phyloP scores from a whole-genome alignment of 225 moss, liverwort and hornwort genomes.

The Pleurozium schreberi region DNA sequence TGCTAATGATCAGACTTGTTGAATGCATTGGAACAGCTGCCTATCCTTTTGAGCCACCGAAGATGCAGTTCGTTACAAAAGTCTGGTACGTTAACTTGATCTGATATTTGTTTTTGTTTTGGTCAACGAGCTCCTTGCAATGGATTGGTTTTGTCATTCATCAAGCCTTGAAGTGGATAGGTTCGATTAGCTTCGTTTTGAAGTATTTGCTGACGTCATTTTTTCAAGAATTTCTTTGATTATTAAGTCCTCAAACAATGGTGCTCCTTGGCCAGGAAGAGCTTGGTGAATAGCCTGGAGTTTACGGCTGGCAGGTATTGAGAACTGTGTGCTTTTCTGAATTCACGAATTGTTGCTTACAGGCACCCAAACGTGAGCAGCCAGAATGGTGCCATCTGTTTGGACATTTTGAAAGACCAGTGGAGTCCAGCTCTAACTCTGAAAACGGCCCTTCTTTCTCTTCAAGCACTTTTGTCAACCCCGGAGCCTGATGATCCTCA shows the following conservation, averaged over 20 bases:
- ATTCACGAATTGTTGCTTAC: background rate
- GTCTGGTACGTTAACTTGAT: constrained; percentile 59
- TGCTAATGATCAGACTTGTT: constrained; percentile 4
- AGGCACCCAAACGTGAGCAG: constrained; percentile 99
- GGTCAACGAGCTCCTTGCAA: background rate
- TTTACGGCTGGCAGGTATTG: background rate
- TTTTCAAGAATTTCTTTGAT: background rate
- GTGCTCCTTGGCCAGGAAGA: background rate
- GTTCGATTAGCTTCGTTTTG: background rate
- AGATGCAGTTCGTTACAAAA: constrained; percentile 99
- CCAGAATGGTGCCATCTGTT: constrained; percentile 95
- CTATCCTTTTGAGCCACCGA: constrained; percentile 97
- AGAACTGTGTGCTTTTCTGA: background rate
- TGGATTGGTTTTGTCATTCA: background rate
- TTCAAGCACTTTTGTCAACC: constrained; percentile 89
- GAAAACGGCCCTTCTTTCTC: constrained; percentile 89
- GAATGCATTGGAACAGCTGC: constrained; percentile 57
- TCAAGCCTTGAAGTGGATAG: background rate
- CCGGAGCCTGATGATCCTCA: constrained; percentile 97
- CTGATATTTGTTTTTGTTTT: background rate
- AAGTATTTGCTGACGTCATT: background rate
- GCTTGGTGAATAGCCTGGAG: background rate
- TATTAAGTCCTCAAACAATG: background rate
- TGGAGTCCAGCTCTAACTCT: constrained; percentile 98
- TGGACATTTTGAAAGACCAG: constrained; percentile 96